Evolutionary conservation across 2,329 filamentous ascomycete genomes (phyloP).

Genomic region (Sclerotinia sclerotiorum): DNA sequence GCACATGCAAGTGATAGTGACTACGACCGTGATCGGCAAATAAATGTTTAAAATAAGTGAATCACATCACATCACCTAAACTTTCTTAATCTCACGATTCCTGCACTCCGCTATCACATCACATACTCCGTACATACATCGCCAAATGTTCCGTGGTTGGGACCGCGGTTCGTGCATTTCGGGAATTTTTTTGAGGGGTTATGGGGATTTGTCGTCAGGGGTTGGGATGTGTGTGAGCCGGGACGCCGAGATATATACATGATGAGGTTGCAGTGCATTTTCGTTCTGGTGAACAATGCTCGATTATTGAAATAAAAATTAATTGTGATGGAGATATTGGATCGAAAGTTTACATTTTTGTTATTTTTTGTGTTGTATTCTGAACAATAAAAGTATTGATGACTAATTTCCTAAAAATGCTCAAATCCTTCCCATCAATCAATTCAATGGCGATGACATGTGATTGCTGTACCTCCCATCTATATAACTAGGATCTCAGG

Average conservation of each 20-base stretch:
- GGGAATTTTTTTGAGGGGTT: constrained; percentile 5
- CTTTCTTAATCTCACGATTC: not conserved
- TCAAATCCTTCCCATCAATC: not conserved
- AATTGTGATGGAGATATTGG: not conserved
- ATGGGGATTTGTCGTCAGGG: constrained; percentile 8
- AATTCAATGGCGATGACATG: not conserved
- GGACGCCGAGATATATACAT: not conserved
- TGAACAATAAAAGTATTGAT: not conserved
- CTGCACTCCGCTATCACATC: constrained; percentile 17
- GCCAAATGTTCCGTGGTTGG: not conserved
- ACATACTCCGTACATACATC: not conserved
- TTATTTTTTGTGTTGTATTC: not conserved
- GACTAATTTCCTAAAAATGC: not conserved
- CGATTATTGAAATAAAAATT: not conserved
- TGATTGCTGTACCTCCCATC: not conserved
- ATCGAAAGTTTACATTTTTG: not conserved
- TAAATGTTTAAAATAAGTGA: not conserved
- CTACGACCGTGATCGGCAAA: constrained; percentile 17
- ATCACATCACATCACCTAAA: not conserved
- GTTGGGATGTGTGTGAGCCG: constrained; percentile 3
- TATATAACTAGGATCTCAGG: not conserved
- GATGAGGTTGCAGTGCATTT: not conserved
- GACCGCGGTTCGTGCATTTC: not conserved
- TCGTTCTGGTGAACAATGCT: not conserved
- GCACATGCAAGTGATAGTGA: constrained; percentile 21